Conservation (phyloP, 768 basidiomycete species). For the Lactarius akahatsu region DNA sequence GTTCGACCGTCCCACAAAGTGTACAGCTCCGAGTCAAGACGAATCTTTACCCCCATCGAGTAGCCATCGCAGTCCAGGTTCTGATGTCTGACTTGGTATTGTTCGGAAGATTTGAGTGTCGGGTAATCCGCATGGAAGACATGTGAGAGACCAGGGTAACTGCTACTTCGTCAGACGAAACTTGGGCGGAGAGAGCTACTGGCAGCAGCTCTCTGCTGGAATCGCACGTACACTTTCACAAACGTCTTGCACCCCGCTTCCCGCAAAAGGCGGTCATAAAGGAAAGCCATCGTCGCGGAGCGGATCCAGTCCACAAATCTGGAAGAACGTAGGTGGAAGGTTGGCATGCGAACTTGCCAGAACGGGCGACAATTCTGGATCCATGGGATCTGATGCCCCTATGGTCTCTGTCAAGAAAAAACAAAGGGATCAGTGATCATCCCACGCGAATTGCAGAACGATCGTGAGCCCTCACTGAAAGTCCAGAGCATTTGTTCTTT, state of each 20-base stretch:
- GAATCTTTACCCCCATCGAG: not conserved
- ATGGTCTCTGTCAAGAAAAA: not conserved
- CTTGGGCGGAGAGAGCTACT: too few relatives aligned
- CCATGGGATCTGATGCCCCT: not conserved
- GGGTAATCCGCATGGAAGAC: not conserved
- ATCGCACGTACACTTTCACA: constrained; percentile 11
- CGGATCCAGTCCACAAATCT: constrained; percentile 11
- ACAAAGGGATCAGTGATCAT: not conserved
- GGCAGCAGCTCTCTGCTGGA: not conserved
- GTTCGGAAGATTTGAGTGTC: not conserved
- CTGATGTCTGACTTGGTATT: constrained; percentile 4
- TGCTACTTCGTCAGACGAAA: not conserved
- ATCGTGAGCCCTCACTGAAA: not conserved
- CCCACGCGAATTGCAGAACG: not conserved
- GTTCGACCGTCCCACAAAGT: not conserved
- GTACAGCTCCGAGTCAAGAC: not conserved
- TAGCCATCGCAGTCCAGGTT: not conserved
- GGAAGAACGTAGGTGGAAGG: constrained; percentile 7
- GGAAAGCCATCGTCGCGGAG: constrained; percentile 19
- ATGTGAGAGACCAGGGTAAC: constrained; percentile 11
- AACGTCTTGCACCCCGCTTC: constrained; percentile 3
- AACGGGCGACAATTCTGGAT: constrained; percentile 11
- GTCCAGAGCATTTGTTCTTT: not conserved
- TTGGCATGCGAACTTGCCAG: constrained; percentile 11
- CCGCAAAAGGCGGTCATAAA: constrained; percentile 12